These are phyloP conservation scores for Corinectria fuckeliana DNA, from an alignment of 2,329 filamentous ascomycete species.

Conservation along the genomic window DNA sequence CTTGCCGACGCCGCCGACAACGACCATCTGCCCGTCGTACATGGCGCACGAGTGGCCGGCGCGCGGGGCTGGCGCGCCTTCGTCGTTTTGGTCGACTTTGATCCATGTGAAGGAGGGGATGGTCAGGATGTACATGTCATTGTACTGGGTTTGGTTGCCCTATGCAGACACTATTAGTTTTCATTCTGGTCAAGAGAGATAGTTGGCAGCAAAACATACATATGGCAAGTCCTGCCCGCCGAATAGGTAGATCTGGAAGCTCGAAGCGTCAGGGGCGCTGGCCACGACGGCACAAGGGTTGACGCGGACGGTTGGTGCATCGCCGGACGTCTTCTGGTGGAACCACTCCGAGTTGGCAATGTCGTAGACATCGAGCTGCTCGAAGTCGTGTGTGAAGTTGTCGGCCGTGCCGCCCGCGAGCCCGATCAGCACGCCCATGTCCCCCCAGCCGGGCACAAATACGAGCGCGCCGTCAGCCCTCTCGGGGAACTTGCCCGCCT, in stretches of 20 bases:
- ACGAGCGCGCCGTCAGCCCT: constrained; percentile 76
- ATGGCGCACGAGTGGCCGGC: constrained; percentile 63
- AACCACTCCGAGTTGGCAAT: constrained; percentile 67
- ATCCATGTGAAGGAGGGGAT: constrained; percentile 71
- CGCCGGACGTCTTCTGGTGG: constrained; percentile 60
- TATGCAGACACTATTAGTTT: constrained; percentile 27
- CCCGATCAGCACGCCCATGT: constrained; percentile 72
- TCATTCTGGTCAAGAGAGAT: neutral
- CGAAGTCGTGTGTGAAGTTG: constrained; percentile 65
- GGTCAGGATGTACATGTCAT: constrained; percentile 68
- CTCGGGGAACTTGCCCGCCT: constrained; percentile 71
- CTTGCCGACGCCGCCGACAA: constrained; percentile 66
- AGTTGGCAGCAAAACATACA: constrained; percentile 43
- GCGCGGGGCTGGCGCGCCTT: constrained; percentile 60
- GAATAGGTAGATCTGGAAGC: constrained; percentile 80
- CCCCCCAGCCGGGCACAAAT: constrained; percentile 77
- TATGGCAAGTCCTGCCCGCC: constrained; percentile 77
- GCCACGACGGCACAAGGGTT: constrained; percentile 68
- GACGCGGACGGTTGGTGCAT: constrained; percentile 58
- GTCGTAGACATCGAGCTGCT: constrained; percentile 71
- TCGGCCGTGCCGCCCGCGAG: constrained; percentile 74
- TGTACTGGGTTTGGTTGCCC: constrained; percentile 62
- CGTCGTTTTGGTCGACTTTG: constrained; percentile 55
- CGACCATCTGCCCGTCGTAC: constrained; percentile 64
- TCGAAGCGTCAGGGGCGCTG: constrained; percentile 72